phyloP scores from a whole-genome alignment of 1,139 yeast genomes.

The Geotrichum fermentans region DNA sequence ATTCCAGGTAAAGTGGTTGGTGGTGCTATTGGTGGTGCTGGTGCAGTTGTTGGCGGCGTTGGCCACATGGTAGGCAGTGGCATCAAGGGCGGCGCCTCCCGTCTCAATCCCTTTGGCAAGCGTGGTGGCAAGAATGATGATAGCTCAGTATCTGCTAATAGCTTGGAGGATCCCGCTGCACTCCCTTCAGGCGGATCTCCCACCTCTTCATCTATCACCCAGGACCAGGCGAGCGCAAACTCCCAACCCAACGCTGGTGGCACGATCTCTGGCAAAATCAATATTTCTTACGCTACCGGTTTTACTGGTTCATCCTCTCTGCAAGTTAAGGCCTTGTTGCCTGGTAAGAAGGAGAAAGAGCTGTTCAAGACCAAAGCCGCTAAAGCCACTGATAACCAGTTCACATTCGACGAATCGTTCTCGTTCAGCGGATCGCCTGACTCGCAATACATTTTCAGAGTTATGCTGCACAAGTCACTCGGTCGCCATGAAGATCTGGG shows the following conservation, averaged over 20 bases:
- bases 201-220: slow-evolving; percentile 23
- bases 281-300: slow-evolving; percentile 32
- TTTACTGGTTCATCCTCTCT: slow-evolving; percentile 27
- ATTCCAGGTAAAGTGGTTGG: slow-evolving; percentile 29
- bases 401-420: slow-evolving; percentile 60
- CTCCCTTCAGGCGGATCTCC: neutral
- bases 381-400: slow-evolving; percentile 49
- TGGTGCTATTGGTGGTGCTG: neutral
- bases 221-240: too few relatives aligned
- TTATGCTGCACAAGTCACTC: slow-evolving; percentile 67
- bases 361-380: slow-evolving; percentile 60
- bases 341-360: slow-evolving; percentile 44
- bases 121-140: too few relatives aligned
- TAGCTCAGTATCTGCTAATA: too few relatives aligned
- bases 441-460: slow-evolving; percentile 48
- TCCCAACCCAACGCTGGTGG: slow-evolving; percentile 8
- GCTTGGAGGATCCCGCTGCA: neutral
- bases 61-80: slow-evolving; percentile 15
- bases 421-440: slow-evolving; percentile 65
- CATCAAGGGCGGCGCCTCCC: slow-evolving; percentile 22
- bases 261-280: slow-evolving; percentile 28
- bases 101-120: slow-evolving; percentile 6
- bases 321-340: slow-evolving; percentile 34
- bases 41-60: neutral
- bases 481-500: slow-evolving; percentile 63